phyloP scores from a whole-genome alignment of 2,329 filamentous ascomycete genomes.

The Catunica adiposa region DNA sequence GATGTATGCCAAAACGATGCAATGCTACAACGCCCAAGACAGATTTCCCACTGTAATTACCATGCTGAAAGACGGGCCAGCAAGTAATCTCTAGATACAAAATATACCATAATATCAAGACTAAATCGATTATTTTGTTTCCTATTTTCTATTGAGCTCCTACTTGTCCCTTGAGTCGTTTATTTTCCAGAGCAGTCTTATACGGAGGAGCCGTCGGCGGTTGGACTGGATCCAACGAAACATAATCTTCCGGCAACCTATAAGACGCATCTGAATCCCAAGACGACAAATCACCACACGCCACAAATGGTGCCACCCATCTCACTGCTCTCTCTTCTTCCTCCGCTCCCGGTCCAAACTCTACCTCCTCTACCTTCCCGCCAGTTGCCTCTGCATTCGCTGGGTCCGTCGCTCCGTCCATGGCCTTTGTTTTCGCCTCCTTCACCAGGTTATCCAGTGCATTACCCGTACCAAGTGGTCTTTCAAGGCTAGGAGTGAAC shows the following conservation, averaged over 20 bases:
- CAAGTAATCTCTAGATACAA: background rate
- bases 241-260: slow-evolving; percentile 66
- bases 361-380: slow-evolving; percentile 14
- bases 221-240: slow-evolving; percentile 81
- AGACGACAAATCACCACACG: slow-evolving; percentile 87
- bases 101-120: background rate
- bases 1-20: background rate
- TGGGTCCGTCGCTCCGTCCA: slow-evolving; percentile 23
- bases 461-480: slow-evolving; percentile 51
- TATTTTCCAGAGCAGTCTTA: slow-evolving; percentile 65
- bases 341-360: slow-evolving; percentile 19
- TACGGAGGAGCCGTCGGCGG: slow-evolving; percentile 94
- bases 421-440: slow-evolving; percentile 26
- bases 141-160: slow-evolving; percentile 47
- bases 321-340: slow-evolving; percentile 24
- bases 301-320: slow-evolving; percentile 91
- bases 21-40: background rate
- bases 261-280: slow-evolving; percentile 96
- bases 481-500: slow-evolving; percentile 59
- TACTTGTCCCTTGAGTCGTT: slow-evolving; percentile 57
- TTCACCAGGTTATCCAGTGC: slow-evolving; percentile 5
- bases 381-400: slow-evolving; percentile 9
- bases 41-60: background rate
- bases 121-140: background rate
- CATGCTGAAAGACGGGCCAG: background rate